Percentiles rank a stretch among this genome's conserved stretches.
phyloP scores from a whole-genome alignment of 2,329 filamentous ascomycete species.

The Raffaelea ambrosiae region DNA sequence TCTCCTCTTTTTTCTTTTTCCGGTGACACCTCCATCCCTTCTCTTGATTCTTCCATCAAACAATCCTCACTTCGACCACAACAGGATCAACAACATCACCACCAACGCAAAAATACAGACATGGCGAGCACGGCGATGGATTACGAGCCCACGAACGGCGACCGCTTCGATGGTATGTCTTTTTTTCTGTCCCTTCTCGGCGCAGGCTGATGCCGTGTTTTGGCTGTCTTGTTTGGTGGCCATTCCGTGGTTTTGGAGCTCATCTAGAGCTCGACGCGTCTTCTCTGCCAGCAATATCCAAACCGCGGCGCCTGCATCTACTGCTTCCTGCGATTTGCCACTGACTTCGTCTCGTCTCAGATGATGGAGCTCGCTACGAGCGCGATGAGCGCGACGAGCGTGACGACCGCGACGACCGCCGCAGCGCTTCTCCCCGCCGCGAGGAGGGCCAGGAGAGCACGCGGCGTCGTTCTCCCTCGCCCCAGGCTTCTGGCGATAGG shows the following conservation, averaged over 20 bases:
- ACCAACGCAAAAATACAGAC: not conserved
- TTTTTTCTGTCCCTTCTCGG: not conserved
- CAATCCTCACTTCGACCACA: not conserved
- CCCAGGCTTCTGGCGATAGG: conserved; percentile 45
- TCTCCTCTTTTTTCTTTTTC: conserved; percentile 7
- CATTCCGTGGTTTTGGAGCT: conserved; percentile 6
- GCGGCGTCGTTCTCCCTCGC: conserved; percentile 55
- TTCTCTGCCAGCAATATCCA: too few species aligned
- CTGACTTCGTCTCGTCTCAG: conserved; percentile 23
- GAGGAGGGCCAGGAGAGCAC: conserved; percentile 49
- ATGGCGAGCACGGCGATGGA: conserved; percentile 63
- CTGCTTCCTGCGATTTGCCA: not conserved
- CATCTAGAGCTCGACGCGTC: not conserved
- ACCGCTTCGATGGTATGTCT: conserved; percentile 55
- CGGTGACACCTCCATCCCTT: not conserved
- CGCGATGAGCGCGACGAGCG: conserved; percentile 44
- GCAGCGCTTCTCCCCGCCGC: conserved; percentile 58
- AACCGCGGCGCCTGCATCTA: too few species aligned
- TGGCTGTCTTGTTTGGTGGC: not conserved
- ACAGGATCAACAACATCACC: conserved; percentile 5
- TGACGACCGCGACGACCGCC: conserved; percentile 54
- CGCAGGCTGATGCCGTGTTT: too few species aligned
- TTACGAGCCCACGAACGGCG: conserved; percentile 59
- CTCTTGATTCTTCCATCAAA: not conserved
- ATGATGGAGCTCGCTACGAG: conserved; percentile 58